Base-by-base conservation (phyloP, 352 stramenopile species). In the Phytophthora litchii region DNA sequence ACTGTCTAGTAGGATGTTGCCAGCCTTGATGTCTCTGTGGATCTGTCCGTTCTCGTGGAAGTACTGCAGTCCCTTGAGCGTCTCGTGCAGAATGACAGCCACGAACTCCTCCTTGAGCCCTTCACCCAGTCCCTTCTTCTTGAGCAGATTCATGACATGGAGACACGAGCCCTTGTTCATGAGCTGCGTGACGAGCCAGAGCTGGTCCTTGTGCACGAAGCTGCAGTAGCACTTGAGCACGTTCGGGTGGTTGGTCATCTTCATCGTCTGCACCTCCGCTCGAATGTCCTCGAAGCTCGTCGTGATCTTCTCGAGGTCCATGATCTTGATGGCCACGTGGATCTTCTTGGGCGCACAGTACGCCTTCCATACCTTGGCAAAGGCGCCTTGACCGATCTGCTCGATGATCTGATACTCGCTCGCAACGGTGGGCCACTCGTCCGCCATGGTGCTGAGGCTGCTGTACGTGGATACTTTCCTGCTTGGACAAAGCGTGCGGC, bases 91-190 rank as follows among this genome's bases (percentile, higher is more conserved):
- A 50, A 99, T 98, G 45, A 98, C 98, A 23, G 94, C 92, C 37
- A 99, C 97, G 53, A 98, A 98, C 49, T 97, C 81, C 74, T 99
- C 96, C 68, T 92, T 91, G 25, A 96, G 78, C 0, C 88, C 88
- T 75, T 97, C 88, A 34, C 88, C 87, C 68, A 89, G 57, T 17
- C 86, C 80, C 74, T 96, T 96, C 67, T 95, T 95, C 70, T 96
- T 97, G 10, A 96, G 72, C 51, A 92, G 74, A 57, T 98, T 97
- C 81, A 99, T 98, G 43, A 98, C 97, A 71, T 98, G 94, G 29
- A 99, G 72, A 66, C 93, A 98, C 45, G 94, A 99, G 35, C 97
- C 97, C 68, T 99, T 99, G 69, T 97, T 96, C 97, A 99, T 99
- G 47, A 99, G 86, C 72, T 98, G 97, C 68, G 97, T 99, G 10